phyloP scores from a whole-genome alignment of 2,329 filamentous ascomycete genomes.

The Aureobasidium sp. region DNA sequence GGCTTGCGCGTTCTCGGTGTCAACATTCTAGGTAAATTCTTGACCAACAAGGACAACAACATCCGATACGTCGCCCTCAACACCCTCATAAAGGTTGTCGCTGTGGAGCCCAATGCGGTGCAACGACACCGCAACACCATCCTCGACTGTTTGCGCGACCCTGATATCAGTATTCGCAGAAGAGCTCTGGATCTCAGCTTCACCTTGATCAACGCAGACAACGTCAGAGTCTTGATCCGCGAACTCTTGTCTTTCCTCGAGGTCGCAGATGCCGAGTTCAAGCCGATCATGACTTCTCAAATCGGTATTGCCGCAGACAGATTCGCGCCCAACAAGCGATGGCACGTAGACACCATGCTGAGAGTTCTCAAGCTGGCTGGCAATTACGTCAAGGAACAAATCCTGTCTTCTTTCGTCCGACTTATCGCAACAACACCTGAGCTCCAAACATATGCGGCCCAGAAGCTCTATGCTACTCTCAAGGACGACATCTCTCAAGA shows the following conservation, averaged over 20 bases:
- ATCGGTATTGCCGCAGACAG: constrained; percentile 95
- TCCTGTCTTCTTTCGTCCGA: constrained; percentile 90
- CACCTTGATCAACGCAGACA: constrained; percentile 93
- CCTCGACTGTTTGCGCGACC: constrained; percentile 87
- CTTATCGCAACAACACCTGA: constrained; percentile 92
- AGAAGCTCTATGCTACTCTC: constrained; percentile 82
- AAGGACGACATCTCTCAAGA: constrained; percentile 98
- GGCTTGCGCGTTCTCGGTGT: constrained; percentile 89
- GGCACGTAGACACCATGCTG: constrained; percentile 97
- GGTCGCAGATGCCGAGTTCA: constrained; percentile 96
- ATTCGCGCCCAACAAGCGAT: constrained; percentile 92
- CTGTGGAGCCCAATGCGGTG: constrained; percentile 94
- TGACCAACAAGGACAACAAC: constrained; percentile 98
- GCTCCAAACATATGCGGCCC: constrained; percentile 89
- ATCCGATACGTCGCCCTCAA: constrained; percentile 97
- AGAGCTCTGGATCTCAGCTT: constrained; percentile 96
- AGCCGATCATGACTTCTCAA: constrained; percentile 95
- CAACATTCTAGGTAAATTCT: constrained; percentile 95
- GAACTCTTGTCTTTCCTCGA: constrained; percentile 93
- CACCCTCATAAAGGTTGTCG: constrained; percentile 94
- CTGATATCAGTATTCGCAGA: constrained; percentile 93
- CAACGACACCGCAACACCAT: constrained; percentile 97
- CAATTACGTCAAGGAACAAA: constrained; percentile 96
- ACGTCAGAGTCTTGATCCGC: constrained; percentile 85
- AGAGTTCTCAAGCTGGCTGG: constrained; percentile 87